These are phyloP conservation scores for Neltuma alba DNA, from an alignment of 306 rosid genomes.

Conservation along the genomic window DNA sequence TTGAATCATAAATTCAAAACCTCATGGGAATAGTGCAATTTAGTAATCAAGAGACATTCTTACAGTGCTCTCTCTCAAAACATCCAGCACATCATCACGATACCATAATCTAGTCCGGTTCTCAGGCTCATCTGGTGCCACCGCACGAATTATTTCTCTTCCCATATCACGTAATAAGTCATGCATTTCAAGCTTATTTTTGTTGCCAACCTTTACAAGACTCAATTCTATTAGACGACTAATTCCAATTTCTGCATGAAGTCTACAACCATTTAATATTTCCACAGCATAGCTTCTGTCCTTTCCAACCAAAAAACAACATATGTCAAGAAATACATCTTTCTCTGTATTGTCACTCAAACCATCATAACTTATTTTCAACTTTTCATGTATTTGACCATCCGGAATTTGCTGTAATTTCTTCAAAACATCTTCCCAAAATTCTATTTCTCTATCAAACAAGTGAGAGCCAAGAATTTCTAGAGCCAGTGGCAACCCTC, in stretches of 20 bases:
- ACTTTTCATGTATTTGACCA: neutral
- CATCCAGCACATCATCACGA: neutral
- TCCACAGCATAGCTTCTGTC: neutral
- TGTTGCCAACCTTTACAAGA: neutral
- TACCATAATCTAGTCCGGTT: neutral
- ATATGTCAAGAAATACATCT: neutral
- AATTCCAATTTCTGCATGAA: neutral
- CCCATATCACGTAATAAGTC: neutral
- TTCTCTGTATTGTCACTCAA: neutral
- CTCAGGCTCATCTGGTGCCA: neutral
- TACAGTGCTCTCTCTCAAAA: neutral
- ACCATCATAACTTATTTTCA: constrained; percentile 2
- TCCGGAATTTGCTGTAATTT: neutral
- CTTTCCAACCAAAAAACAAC: neutral
- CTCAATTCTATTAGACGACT: neutral
- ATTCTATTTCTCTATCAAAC: neutral
- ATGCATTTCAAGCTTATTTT: neutral
- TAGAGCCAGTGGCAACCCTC: neutral
- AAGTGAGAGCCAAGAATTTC: neutral
- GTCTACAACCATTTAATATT: neutral
- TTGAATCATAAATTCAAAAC: neutral
- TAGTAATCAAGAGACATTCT: neutral
- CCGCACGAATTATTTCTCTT: neutral
- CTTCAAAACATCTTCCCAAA: neutral
- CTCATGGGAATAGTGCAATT: neutral